These are phyloP conservation scores for Plantago rigida DNA, from an alignment of 305 asterid species.

Conservation along the genomic window DNA sequence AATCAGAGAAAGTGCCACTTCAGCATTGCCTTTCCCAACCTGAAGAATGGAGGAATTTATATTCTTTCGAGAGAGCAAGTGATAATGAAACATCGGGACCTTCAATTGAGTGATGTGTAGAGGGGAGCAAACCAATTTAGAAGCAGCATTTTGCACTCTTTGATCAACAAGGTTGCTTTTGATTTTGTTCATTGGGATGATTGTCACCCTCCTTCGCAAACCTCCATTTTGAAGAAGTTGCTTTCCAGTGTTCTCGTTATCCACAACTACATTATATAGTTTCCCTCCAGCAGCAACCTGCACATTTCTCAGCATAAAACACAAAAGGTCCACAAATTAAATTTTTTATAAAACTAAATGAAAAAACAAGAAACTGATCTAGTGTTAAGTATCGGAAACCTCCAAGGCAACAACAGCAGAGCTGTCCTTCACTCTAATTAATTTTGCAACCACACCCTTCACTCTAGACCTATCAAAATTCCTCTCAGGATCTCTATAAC, in stretches of 20 bases:
- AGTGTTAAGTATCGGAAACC: constrained; percentile 39
- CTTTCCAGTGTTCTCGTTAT: constrained; percentile 79
- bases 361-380: constrained; percentile 15
- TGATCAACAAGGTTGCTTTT: constrained; percentile 56
- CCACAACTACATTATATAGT: constrained; percentile 80
- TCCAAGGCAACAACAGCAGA: constrained; percentile 80
- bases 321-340: constrained; percentile 7
- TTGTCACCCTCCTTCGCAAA: constrained; percentile 82
- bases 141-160: constrained; percentile 62
- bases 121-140: constrained; percentile 49
- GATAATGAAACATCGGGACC: constrained; percentile 5
- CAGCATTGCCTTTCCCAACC: constrained; percentile 96
- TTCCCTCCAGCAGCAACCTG: constrained; percentile 99
- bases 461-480: constrained; percentile 80
- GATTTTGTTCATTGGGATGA: constrained; percentile 88
- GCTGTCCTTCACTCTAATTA: constrained; percentile 79
- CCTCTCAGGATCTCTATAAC: constrained; percentile 60
- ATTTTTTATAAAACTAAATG: background rate
- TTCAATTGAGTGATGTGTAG: constrained; percentile 4
- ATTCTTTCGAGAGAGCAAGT: constrained; percentile 15
- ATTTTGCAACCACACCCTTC: constrained; percentile 92
- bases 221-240: constrained; percentile 76
- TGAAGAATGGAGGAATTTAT: constrained; percentile 29
- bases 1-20: constrained; percentile 84
- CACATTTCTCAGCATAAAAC: constrained; percentile 24